These are phyloP conservation scores for Striga asiatica DNA, from an alignment of 257 asterid genomes.

Conservation along the genomic window DNA sequence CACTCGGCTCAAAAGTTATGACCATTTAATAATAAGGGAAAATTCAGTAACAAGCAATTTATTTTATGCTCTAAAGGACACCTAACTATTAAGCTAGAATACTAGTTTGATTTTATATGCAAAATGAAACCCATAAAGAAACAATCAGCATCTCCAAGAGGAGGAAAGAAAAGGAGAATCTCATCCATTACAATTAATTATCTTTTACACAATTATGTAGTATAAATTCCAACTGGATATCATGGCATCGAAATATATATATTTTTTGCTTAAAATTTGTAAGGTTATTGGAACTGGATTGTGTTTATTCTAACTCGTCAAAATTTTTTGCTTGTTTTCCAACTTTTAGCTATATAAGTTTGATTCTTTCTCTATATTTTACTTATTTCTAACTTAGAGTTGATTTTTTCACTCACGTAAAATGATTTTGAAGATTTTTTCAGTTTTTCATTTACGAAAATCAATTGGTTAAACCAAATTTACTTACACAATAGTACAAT, in stretches of 20 bases:
- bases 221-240: neutral
- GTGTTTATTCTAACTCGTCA: too few species aligned
- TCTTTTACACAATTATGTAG: neutral
- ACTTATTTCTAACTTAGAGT: too few species aligned
- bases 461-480: too few species aligned
- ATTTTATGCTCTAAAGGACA: conserved; percentile 21
- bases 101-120: neutral
- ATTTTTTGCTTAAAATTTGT: too few species aligned
- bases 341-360: too few species aligned
- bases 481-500: too few species aligned
- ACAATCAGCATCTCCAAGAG: conserved; percentile 26
- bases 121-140: conserved; percentile 21
- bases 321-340: too few species aligned
- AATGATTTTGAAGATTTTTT: too few species aligned
- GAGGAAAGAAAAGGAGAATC: conserved; percentile 12
- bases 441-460: too few species aligned
- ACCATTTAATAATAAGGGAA: conserved; percentile 21
- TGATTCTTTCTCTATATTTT: too few species aligned
- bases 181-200: conserved; percentile 6
- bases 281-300: too few species aligned
- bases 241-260: neutral
- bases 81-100: conserved; percentile 14
- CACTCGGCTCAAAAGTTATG: conserved; percentile 16
- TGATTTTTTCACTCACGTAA: too few species aligned
- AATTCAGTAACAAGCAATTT: conserved; percentile 17